A percentile compares a stretch with the other conserved stretches of the same genome.
Evolutionary conservation across 1,284 basidiomycete genomes (phyloP).

Genomic region (Moesziomyces parantarcticus): DNA sequence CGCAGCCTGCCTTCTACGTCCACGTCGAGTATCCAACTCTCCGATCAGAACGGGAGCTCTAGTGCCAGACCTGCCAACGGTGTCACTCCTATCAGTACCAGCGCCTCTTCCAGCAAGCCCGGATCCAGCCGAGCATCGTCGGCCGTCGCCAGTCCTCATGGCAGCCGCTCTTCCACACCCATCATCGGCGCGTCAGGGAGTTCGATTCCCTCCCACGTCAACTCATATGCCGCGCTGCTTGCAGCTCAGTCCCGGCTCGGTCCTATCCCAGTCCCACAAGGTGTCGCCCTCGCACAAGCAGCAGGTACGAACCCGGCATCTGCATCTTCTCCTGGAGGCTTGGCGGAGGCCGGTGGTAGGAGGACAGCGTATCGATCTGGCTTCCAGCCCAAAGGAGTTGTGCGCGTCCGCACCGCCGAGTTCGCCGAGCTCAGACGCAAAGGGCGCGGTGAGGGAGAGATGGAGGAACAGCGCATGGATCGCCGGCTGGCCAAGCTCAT

Average conservation of each 20-base stretch:
- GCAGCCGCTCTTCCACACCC: constrained; percentile 41
- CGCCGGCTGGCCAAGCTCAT: constrained; percentile 57
- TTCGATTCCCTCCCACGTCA: constrained; percentile 42
- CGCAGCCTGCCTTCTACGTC: not conserved
- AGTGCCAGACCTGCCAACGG: constrained; percentile 2
- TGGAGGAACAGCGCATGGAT: constrained; percentile 62
- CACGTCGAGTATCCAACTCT: not conserved
- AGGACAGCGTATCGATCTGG: constrained; percentile 48
- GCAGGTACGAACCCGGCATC: constrained; percentile 10
- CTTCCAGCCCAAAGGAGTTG: constrained; percentile 60
- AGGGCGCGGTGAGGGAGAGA: constrained; percentile 37
- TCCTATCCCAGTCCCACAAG: constrained; percentile 49
- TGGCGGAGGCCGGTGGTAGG: constrained; percentile 19
- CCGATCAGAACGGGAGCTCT: not conserved
- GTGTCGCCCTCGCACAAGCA: constrained; percentile 42
- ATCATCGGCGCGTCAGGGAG: constrained; percentile 28
- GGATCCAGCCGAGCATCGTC: constrained; percentile 33
- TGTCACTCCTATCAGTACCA: constrained; percentile 8
- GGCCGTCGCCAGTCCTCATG: constrained; percentile 21
- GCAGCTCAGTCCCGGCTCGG: constrained; percentile 43
- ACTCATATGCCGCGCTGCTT: constrained; percentile 47
- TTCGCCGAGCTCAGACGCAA: constrained; percentile 38
- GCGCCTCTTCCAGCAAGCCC: constrained; percentile 27
- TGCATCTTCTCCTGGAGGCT: not conserved
- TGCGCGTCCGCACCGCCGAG: constrained; percentile 48